Conservation (phyloP, 306 rosid genomes). For the Rosa persica region DNA sequence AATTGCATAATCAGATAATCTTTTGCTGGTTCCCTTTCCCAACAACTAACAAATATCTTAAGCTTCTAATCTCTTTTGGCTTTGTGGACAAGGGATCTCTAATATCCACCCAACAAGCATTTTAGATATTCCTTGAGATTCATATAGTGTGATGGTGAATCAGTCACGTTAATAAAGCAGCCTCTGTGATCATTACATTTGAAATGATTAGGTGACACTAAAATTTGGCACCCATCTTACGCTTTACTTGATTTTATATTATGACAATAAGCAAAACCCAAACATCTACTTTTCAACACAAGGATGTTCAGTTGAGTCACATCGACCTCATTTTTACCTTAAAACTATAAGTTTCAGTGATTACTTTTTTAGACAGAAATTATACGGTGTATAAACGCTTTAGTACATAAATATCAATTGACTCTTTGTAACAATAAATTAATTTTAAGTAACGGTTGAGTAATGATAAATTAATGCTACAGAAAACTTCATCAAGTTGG, state of each 20-base stretch:
- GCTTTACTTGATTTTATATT: slow-evolving; percentile 1
- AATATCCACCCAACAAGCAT: neutral
- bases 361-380: neutral
- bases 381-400: neutral
- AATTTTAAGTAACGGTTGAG: neutral
- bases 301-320: neutral
- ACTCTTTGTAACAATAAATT: neutral
- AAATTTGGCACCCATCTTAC: neutral
- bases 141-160: slow-evolving; percentile 7
- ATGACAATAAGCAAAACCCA: slow-evolving; percentile 4
- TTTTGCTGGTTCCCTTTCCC: slow-evolving; percentile 5
- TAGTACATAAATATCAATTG: neutral
- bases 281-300: neutral
- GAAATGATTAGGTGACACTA: neutral
- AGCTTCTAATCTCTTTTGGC: slow-evolving; percentile 3
- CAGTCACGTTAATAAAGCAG: slow-evolving; percentile 24
- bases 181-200: slow-evolving; percentile 14
- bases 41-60: neutral
- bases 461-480: neutral
- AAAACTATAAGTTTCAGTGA: neutral
- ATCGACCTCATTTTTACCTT: neutral
- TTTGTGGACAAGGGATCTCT: slow-evolving; percentile 4
- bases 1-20: neutral
- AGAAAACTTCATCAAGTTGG: no score
- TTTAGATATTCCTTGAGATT: neutral